Conservation (phyloP, 2,329 filamentous ascomycete genomes). For the Hypoxylon sp. region DNA sequence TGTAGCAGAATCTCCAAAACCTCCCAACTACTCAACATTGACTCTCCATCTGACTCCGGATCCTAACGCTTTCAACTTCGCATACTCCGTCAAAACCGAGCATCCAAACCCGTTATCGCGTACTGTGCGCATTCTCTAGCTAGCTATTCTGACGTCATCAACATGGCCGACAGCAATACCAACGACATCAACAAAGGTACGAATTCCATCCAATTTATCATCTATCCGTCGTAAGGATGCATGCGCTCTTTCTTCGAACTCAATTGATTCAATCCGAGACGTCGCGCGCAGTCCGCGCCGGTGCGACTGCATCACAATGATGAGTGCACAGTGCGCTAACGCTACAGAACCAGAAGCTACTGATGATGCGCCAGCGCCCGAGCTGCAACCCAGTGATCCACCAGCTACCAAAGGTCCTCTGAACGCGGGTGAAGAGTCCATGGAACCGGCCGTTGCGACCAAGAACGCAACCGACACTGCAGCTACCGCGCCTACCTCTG, state of each 20-base stretch:
- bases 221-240: conserved; percentile 22
- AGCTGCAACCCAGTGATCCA: conserved; percentile 40
- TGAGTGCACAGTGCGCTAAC: conserved; percentile 48
- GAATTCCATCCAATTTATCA: conserved; percentile 27
- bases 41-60: conserved; percentile 18
- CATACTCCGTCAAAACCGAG: conserved; percentile 20
- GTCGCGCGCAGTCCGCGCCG: conserved; percentile 33
- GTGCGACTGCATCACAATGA: conserved; percentile 35
- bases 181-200: conserved; percentile 51
- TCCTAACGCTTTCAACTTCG: conserved; percentile 22
- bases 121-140: conserved; percentile 44
- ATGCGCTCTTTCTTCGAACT: conserved; percentile 33
- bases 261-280: conserved; percentile 38
- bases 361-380: conserved; percentile 41
- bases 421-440: conserved; percentile 41
- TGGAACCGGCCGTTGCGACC: conserved; percentile 35
- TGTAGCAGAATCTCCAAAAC: conserved; percentile 5
- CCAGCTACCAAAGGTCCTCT: conserved; percentile 43
- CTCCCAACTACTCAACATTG: conserved; percentile 18
- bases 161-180: conserved; percentile 51
- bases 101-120: conserved; percentile 22
- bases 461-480: conserved; percentile 24
- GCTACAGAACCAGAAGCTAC: conserved; percentile 40
- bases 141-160: conserved; percentile 52
- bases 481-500: conserved; percentile 28